phyloP scores from a whole-genome alignment of 441 rosid species.

The Pelargonium myrrhifolium region DNA sequence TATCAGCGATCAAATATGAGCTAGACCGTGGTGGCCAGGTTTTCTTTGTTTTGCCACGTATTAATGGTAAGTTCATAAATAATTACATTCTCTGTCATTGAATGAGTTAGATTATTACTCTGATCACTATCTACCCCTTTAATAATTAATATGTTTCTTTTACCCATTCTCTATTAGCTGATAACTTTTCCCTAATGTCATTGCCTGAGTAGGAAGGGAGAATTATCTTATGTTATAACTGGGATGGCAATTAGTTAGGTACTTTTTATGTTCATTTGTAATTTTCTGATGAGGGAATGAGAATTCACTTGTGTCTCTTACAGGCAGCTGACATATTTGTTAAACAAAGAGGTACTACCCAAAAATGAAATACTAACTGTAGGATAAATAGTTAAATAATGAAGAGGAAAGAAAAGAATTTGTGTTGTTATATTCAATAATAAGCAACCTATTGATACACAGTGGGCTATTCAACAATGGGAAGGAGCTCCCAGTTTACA shows the following conservation, averaged over 20 bases:
- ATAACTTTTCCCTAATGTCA: neutral
- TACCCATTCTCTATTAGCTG: neutral
- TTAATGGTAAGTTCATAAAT: slow-evolving; percentile 52
- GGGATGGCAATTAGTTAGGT: neutral
- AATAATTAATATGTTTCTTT: neutral
- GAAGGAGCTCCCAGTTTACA: no score
- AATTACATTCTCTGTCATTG: slow-evolving; percentile 12
- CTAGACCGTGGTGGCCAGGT: slow-evolving; percentile 90
- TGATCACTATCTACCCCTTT: neutral
- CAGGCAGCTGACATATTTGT: no score
- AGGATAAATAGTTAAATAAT: no score
- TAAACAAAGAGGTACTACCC: no score
- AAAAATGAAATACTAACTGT: no score
- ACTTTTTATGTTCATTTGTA: neutral
- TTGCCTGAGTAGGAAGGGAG: neutral
- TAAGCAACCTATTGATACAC: no score
- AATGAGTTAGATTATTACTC: neutral
- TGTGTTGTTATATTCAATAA: no score
- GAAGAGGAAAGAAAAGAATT: no score
- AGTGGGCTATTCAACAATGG: no score
- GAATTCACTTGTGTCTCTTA: neutral
- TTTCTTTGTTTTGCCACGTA: slow-evolving; percentile 90
- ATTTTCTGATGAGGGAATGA: neutral
- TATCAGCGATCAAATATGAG: slow-evolving; percentile 71
- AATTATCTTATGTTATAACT: neutral